Base-by-base conservation (phyloP, 305 asterid species). In the Fraxinus velutina region DNA sequence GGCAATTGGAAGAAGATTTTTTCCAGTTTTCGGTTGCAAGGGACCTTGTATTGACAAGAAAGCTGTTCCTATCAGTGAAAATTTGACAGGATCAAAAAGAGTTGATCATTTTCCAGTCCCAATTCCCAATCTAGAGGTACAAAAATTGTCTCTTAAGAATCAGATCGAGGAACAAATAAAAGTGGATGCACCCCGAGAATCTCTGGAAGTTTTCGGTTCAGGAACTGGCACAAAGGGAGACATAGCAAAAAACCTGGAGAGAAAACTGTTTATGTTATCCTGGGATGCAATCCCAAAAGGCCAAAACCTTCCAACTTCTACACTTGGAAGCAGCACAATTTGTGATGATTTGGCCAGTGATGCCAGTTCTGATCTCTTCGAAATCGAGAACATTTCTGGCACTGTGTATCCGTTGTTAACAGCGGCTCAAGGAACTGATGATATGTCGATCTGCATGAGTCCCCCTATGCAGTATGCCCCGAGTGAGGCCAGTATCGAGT, bases 361-460 rank as follows among this genome's bases (percentile, higher is more conserved):
- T 27, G 98, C 96, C 0, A 94, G 98, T 82, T 94, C 98, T 0
- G 98, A 94, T 79, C 77, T 94, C 6, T 94, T 94, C 72, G 98
- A 94, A 80, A 93, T 94, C 27, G 98, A 94, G 81, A 88, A 90
- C 60, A 84, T 93, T 24, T 89, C 93, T 0, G 92, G 92, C 1
- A 73, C 85, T 4, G 84, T 84, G 9, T 87, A 81, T 52, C 89
- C 86, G 0, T 8, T 85, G 68, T 44, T 84, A 7, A 60, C 1
- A 60, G 30, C 13, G 2, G 32, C 7, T 60, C 70, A 55, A 3
- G 85, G 5, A 36, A 79, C 64, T 21, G 89, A 87, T 15, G 88
- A 73, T 34, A 29, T 83, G 81, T 88, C 92, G 0, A 79, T 84
- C 32, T 90, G 92, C 83, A 82, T 86, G 92, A 90, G 92, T 77